These are phyloP conservation scores for Xylaria digitata DNA, from an alignment of 2,329 filamentous ascomycete species.

Conservation along the genomic window DNA sequence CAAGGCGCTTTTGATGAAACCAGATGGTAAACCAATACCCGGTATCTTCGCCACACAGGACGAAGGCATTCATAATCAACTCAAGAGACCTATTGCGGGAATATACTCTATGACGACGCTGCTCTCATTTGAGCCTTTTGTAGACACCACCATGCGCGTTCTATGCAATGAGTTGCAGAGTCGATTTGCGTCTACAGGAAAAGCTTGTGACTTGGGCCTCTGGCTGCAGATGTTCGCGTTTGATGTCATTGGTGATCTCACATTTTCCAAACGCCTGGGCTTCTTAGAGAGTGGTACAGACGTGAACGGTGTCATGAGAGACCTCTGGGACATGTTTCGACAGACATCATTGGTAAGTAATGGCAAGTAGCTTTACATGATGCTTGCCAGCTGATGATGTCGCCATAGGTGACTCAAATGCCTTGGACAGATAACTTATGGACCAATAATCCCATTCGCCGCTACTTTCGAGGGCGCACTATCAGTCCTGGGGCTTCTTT, in stretches of 20 bases:
- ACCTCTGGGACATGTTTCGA: conserved; percentile 36
- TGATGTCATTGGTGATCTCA: conserved; percentile 47
- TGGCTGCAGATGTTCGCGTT: conserved; percentile 46
- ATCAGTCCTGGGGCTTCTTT: too few species aligned
- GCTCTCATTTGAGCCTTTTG: conserved; percentile 42
- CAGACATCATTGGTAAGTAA: conserved; percentile 16
- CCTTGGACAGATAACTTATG: conserved; percentile 30
- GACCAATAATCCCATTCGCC: conserved; percentile 16
- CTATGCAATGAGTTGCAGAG: too few species aligned
- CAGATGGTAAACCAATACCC: conserved; percentile 38
- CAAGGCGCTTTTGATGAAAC: conserved; percentile 39
- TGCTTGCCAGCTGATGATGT: too few species aligned
- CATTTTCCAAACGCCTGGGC: conserved; percentile 44
- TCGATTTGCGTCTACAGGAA: neutral
- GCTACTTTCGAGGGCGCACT: neutral
- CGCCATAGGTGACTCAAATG: conserved; percentile 14
- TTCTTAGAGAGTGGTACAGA: conserved; percentile 45
- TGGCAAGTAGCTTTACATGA: too few species aligned
- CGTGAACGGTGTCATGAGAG: conserved; percentile 43
- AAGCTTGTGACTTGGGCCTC: conserved; percentile 19
- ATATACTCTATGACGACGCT: conserved; percentile 45
- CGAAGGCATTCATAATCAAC: conserved; percentile 37
- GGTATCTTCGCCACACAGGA: conserved; percentile 44
- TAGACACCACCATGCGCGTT: conserved; percentile 39
- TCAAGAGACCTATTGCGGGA: conserved; percentile 40